These are phyloP conservation scores for Lactifluus echinatus DNA, from an alignment of 768 basidiomycete genomes.

Conservation along the genomic window DNA sequence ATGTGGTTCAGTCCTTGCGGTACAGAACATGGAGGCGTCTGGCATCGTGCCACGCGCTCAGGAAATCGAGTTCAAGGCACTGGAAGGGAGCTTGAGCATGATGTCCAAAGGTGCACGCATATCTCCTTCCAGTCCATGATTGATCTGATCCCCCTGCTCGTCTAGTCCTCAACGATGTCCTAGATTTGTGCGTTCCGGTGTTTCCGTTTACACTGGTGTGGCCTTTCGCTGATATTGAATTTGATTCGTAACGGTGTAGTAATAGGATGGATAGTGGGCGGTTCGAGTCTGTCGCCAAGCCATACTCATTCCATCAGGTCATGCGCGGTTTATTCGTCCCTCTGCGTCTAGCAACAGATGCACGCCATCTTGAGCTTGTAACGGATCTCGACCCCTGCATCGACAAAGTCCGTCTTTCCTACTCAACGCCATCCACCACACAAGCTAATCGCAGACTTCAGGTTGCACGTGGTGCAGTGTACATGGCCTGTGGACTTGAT, in stretches of 20 bases:
- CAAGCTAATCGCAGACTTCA: conserved; percentile 22
- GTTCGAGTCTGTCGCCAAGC: conserved; percentile 64
- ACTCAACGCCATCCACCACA: not conserved
- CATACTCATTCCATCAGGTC: conserved; percentile 71
- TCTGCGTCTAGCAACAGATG: conserved; percentile 56
- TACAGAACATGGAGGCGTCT: conserved; percentile 86
- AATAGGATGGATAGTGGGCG: conserved; percentile 83
- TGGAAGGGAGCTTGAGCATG: conserved; percentile 75
- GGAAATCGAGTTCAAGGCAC: conserved; percentile 81
- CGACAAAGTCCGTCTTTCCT: conserved; percentile 40
- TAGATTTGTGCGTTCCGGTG: conserved; percentile 50
- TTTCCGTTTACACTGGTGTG: not conserved
- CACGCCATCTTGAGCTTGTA: conserved; percentile 55
- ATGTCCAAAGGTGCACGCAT: conserved; percentile 66
- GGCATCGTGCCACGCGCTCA: conserved; percentile 65
- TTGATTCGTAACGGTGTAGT: conserved; percentile 28
- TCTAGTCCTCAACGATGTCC: conserved; percentile 66
- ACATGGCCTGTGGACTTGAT: conserved; percentile 49
- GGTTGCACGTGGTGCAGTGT: conserved; percentile 52
- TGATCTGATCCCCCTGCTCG: conserved; percentile 1
- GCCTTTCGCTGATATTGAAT: not conserved
- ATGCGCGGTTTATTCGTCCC: conserved; percentile 68
- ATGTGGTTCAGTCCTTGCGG: conserved; percentile 49
- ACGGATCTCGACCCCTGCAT: conserved; percentile 62
- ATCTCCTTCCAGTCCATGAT: not conserved